Evolutionary conservation across 495 filamentous ascomycete genomes (phyloP), one percentile per base, ranked within the genome.

Genomic region (Podospora pseudocomata): DNA sequence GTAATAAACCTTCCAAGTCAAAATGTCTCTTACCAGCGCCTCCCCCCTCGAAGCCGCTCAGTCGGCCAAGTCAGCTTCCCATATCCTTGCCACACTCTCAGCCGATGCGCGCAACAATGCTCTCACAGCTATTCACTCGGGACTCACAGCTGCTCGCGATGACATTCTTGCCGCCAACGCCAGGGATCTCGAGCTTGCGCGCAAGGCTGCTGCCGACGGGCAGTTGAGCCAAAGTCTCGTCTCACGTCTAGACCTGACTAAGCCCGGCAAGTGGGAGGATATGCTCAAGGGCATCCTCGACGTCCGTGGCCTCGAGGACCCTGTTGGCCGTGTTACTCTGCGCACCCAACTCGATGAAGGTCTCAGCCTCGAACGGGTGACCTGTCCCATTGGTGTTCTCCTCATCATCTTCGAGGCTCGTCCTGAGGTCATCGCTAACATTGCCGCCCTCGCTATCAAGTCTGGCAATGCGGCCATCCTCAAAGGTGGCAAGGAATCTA

Each of bases 351-450:
- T 99, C n/a, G 95, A 98, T 78, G 91, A 97, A 71, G 92, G 88
- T 28, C 85, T 99, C 57, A 85, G 87, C 30, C 85, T 98, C 54
- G 90, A 96, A 74, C 88, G 92, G 73, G 88, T 96, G 26, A 91
- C 92, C 30, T 97, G 92, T 74, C 95, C 95, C 2, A 98, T 99
- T 70, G 95, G 95, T 60, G 94, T 97, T 23, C 86, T 99, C 27
- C 84, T 99, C 61, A 96, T 98, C 71, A 98, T 99, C 68, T 99
- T 99, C 74, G 95, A 99, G 80, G 96, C 96, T 26, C 91, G 95
- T 32, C 95, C 95, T 9, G 95, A 99, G 77, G 96, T 99, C 66
- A 99, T 99, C 77, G 95, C 96, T 57, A 99, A 99, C 74, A 98
- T 99, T 68, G 92, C 94, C 65, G 90, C 96, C n/a, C 84, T 99